Evolutionary conservation across 2,329 filamentous ascomycete species (phyloP), one percentile per base, ranked within the genome.

Genomic region (Sporothrix sp.): DNA sequence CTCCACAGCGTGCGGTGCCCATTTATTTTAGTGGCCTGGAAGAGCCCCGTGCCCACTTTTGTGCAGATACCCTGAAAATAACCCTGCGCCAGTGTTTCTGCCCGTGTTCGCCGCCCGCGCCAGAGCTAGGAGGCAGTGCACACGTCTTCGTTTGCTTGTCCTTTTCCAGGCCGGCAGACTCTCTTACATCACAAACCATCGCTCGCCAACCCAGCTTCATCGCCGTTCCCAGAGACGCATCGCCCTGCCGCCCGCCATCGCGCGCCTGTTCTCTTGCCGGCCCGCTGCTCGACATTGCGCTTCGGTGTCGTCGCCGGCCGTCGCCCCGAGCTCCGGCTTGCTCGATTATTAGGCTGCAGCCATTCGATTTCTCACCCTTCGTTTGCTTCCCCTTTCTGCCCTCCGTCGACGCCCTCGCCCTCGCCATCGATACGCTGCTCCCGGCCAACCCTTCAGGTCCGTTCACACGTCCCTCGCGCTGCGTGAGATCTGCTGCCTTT

Each of bases 111-210:
- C 55, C 55, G 53, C 53, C 54, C 48, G 37, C 8, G 20, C 14
- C 36, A 20, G 21, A 55, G 42, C 50, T 55, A 51, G 50, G 48
- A 48, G 32, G 50, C 52, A 54, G 53, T 57, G 54, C 56, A 55
- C 54, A 55, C 54, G 54, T 54, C 54, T 45, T 56, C 50, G 46
- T 54, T 51, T 51, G 28, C 42, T 33, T 49, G 45, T 33, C 45
- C 37, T 23, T 48, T 46, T 13, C 13, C 21, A 14, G 13, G 30
- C 14, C 16, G 8, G 13, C 16, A 28, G 32, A 18, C 21, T 30
- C 51, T 48, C 47, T 50, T 47, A 43, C 51, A 53, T 47, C 51
- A 50, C 51, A 52, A 46, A 36, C 35, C 39, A 46, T 52, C 47
- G 30, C 38, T 38, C 32, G 32, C 45, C 38, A 35, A 28, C 39